These are phyloP conservation scores for Gentiana dahurica DNA, from an alignment of 257 asterid genomes.

Conservation along the genomic window DNA sequence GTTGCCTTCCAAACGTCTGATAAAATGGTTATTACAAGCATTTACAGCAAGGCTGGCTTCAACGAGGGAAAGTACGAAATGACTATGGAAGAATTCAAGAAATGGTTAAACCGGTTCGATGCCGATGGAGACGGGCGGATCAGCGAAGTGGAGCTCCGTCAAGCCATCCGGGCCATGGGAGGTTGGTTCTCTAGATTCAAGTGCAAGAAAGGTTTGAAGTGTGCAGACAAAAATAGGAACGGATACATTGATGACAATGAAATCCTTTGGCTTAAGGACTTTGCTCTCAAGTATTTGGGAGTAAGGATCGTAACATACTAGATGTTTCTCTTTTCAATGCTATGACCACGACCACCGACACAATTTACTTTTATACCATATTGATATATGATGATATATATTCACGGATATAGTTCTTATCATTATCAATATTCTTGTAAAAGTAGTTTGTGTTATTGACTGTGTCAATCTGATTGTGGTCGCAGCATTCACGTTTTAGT, in stretches of 20 bases:
- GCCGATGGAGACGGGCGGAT: slow-evolving; percentile 18
- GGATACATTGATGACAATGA: slow-evolving; percentile 34
- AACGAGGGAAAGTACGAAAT: slow-evolving; percentile 20
- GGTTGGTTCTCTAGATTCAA: slow-evolving; percentile 21
- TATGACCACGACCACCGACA: too few species aligned
- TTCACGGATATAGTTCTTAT: too few species aligned
- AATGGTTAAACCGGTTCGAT: slow-evolving; percentile 32
- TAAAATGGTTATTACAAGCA: too few species aligned
- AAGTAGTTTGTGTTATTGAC: too few species aligned
- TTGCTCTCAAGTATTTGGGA: slow-evolving; percentile 27
- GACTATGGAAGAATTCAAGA: slow-evolving; percentile 29
- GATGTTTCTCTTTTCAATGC: too few species aligned
- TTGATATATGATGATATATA: too few species aligned
- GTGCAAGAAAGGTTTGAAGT: slow-evolving; percentile 20
- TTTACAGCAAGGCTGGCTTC: not conserved
- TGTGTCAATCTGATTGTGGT: too few species aligned
- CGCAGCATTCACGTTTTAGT: too few species aligned
- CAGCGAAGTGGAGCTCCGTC: slow-evolving; percentile 24
- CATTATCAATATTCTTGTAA: too few species aligned
- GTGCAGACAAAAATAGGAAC: slow-evolving; percentile 17
- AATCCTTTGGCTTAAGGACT: slow-evolving; percentile 18
- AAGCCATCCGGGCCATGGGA: slow-evolving; percentile 20
- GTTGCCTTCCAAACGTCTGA: too few species aligned
- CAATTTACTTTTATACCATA: too few species aligned
- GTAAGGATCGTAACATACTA: slow-evolving; percentile 10